Evolutionary conservation across 2,329 filamentous ascomycete genomes (phyloP).

Genomic region (Neonectria ditissima): DNA sequence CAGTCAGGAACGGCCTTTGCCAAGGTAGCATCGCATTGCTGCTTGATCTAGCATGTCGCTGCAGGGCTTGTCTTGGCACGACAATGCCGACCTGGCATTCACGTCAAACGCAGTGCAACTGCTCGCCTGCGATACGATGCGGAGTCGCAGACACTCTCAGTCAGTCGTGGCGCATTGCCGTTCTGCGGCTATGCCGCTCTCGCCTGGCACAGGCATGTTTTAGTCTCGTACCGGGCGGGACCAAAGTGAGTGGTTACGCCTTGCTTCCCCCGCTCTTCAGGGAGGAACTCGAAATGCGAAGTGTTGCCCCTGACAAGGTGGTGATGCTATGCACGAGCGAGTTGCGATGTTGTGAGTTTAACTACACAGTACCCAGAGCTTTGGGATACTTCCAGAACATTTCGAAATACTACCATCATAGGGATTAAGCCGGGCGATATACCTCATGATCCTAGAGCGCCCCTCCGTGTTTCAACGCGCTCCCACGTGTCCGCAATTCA

Average conservation of each 20-base stretch:
- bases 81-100: slow-evolving; percentile 11
- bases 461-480: no score
- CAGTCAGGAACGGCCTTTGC: slow-evolving; percentile 34
- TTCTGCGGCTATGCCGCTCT: slow-evolving; percentile 15
- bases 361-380: background rate
- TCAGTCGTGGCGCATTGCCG: slow-evolving; percentile 21
- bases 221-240: slow-evolving; percentile 22
- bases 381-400: slow-evolving; percentile 1
- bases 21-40: slow-evolving; percentile 44
- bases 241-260: slow-evolving; percentile 4
- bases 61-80: slow-evolving; percentile 16
- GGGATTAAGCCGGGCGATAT: background rate
- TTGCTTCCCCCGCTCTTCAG: slow-evolving; percentile 1
- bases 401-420: background rate
- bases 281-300: background rate
- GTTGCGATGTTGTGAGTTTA: background rate
- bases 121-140: slow-evolving; percentile 18
- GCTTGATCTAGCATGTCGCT: slow-evolving; percentile 41
- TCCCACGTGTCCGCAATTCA: background rate
- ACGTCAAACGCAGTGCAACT: slow-evolving; percentile 19
- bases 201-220: slow-evolving; percentile 26
- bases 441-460: background rate
- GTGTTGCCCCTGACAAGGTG: background rate
- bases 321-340: background rate
- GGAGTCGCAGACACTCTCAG: slow-evolving; percentile 18